Evolutionary conservation across 1,139 yeast genomes (phyloP).

Genomic region (Geotrichum citri-aurantii): DNA sequence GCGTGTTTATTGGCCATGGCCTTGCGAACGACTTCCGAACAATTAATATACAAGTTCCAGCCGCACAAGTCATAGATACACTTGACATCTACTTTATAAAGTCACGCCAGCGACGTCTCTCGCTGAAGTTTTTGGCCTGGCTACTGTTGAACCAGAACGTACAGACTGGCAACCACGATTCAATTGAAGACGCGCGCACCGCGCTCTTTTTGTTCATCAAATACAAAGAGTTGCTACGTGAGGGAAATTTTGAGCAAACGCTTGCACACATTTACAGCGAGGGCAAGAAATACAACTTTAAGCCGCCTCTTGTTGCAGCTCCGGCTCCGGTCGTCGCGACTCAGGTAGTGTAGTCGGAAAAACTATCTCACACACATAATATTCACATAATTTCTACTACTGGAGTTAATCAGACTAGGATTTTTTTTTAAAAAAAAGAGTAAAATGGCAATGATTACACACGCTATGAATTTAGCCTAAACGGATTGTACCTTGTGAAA

Average conservation of each 20-base stretch:
- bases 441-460: background rate
- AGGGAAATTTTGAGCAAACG: slow-evolving; percentile 55
- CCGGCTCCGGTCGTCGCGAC: background rate
- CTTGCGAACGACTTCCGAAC: slow-evolving; percentile 86
- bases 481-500: slow-evolving; percentile 3
- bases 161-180: slow-evolving; percentile 92
- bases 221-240: slow-evolving; percentile 54
- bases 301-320: slow-evolving; percentile 42
- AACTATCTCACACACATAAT: background rate
- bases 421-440: background rate
- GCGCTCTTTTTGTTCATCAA: slow-evolving; percentile 74
- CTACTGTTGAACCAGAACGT: slow-evolving; percentile 67
- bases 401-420: background rate
- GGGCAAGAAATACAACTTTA: slow-evolving; percentile 59
- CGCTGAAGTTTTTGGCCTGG: slow-evolving; percentile 86
- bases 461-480: slow-evolving; percentile 3
- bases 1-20: slow-evolving; percentile 94
- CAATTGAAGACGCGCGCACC: slow-evolving; percentile 90
- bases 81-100: slow-evolving; percentile 70
- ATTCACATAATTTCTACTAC: background rate
- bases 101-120: slow-evolving; percentile 65
- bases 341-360: background rate
- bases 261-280: slow-evolving; percentile 67
- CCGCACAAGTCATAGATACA: slow-evolving; percentile 81
- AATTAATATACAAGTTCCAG: slow-evolving; percentile 80